Base-by-base conservation (phyloP, 441 rosid species). In the Populus hybrid region DNA sequence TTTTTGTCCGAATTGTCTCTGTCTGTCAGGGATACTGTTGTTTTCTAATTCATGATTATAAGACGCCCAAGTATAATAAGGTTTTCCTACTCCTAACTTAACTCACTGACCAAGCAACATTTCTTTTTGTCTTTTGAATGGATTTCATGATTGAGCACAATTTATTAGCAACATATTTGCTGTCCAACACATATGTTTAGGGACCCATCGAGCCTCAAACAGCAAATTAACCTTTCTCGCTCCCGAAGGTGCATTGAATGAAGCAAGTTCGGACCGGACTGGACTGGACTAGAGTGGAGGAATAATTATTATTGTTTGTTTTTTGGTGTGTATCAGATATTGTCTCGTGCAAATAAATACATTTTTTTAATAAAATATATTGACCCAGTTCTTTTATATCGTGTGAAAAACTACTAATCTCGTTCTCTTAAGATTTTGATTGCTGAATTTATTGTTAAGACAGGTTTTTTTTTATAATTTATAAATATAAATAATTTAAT, bases 11-110 rank as follows among this genome's bases (percentile, higher is more conserved):
- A 5, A 69, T 38, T 72, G 76, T 80, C 80, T 64, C 76, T 70
- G 59, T 71, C 76, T 78, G 67, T 42, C 79, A 70, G 75, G 78
- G 67, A 81, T 82, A 76, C 75, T 79, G 83, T 80, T 80, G 79
- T 76, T 76, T 81, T 66, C 28, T 32, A 35, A 76, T 78, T 76
- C 18, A 80, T 76, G 64, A 61, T 61, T 72, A 40, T 53, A 46
- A 71, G 42, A 72, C 8, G 16, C 28, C 74, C 32, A 10, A 71
- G 7, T 23, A 34, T 64, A 9, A 40, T 28, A 26, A 71, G 40
- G 70, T 16, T 71, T 71, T 50, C 36, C 42, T 9, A 16, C 75
- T 28, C 40, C 32, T 6, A 32, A 70, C 16, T 14, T 28, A 21
- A 2, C 50, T 40, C 50, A 10, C 50, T 72, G 63, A 21, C 1